phyloP scores from a whole-genome alignment of 2,329 filamentous ascomycete species.

The Alternaria arbusti region DNA sequence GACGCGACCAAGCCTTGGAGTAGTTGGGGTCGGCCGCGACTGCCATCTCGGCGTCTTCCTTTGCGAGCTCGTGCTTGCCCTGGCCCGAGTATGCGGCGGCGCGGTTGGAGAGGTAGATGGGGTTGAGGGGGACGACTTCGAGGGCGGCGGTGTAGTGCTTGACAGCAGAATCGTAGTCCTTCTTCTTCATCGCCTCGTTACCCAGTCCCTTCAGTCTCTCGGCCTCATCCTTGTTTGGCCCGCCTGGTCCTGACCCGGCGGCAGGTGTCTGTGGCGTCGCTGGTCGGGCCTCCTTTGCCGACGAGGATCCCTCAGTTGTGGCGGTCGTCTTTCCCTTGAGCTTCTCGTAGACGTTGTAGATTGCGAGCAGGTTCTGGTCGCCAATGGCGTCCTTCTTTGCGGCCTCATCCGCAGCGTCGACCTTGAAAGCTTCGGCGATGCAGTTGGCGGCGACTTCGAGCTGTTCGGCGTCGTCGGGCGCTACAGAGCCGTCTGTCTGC shows the following conservation, averaged over 20 bases:
- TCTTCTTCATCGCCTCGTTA: constrained; percentile 93
- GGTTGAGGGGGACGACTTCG: constrained; percentile 79
- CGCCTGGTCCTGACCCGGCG: constrained; percentile 44
- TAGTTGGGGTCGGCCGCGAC: constrained; percentile 88
- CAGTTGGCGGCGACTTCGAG: constrained; percentile 94
- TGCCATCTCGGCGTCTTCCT: constrained; percentile 87
- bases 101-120: constrained; percentile 97
- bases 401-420: constrained; percentile 79
- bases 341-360: constrained; percentile 97
- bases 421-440: constrained; percentile 93
- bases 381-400: constrained; percentile 80
- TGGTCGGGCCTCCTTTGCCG: constrained; percentile 51
- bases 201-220: constrained; percentile 88
- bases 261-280: constrained; percentile 49
- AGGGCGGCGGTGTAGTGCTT: constrained; percentile 89
- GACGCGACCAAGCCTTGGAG: constrained; percentile 94
- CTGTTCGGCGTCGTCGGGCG: constrained; percentile 86
- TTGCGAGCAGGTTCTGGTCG: constrained; percentile 83
- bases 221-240: constrained; percentile 75
- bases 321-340: constrained; percentile 71
- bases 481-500: constrained; percentile 84
- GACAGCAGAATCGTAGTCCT: constrained; percentile 85
- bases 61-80: constrained; percentile 82
- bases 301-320: constrained; percentile 53
- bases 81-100: constrained; percentile 89